Evolutionary conservation across 2,329 filamentous ascomycete genomes (phyloP), one percentile per base, ranked within the genome.

Genomic region (Periconia sp.): DNA sequence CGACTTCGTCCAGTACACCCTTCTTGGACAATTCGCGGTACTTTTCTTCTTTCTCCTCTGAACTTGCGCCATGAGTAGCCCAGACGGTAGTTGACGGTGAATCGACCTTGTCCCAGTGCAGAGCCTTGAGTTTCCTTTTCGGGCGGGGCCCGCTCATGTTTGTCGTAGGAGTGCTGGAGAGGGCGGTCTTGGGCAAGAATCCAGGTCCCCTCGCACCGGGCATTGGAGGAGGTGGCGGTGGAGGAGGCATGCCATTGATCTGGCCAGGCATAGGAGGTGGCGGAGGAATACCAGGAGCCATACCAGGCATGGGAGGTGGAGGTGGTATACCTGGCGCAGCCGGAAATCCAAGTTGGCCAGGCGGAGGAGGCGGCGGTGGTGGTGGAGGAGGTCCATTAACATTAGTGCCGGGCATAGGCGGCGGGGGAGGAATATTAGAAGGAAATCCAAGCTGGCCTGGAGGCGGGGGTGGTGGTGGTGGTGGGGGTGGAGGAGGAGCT

Each of bases 51-150:
- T 92, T 91, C 56, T 89, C 90, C 71, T 95, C 88, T 5, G 87
- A 85, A n/a, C 91, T 95, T 6, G 91, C 89, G 30, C 90, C 85
- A 73, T 96, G 91, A 8, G 85, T 83, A 33, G 92, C 92, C 93
- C 93, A 97, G 64, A 97, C 90, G 50, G 93, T 97, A 47, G 91
- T 89, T 71, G 94, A 86, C 19, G 92, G 90, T 49, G 90, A 85
- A 75, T 99, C 94, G 50, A 99, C 91, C 80, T 97, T 97, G 77
- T 99, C 94, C 93, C 94, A 97, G 78, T 99, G 94, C 63, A 99
- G 82, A 54, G 93, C 93, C 85, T 99, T 99, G 75, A 99, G 91
- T 82, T 97, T 99, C 86, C 96, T 97, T 84, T 97, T 97, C 19
- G 94, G 92, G 64, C 93, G 82, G 49, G 92, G 90, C 56, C 92